Evolutionary conservation across 2,329 filamentous ascomycete genomes (phyloP), one percentile per base, ranked within the genome.

Genomic region (Trichoderma sp.): DNA sequence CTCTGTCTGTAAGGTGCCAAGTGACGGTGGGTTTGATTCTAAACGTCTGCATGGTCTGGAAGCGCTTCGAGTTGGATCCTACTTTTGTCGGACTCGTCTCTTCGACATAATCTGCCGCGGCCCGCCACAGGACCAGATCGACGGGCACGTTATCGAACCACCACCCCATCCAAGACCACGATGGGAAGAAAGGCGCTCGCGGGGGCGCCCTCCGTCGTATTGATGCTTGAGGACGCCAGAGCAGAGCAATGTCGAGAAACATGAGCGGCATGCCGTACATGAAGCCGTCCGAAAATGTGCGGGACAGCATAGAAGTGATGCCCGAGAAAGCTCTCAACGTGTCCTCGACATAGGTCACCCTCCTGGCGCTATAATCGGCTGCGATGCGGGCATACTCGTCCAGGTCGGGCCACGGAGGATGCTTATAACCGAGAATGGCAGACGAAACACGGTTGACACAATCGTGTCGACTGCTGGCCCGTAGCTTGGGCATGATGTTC

Each of bases 111-210:
- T 81, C 79, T 9, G 77, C 77, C 1, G 78, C 76, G 0, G 78
- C 78, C 55, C 75, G 75, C 79, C 79, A 81, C 12, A 81, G 71
- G 6, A 71, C 73, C 64, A 81, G 67, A 61, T 81, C 79, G 15
- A 78, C 77, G 6, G 79, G 74, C 15, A 80, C 73, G 30, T 76
- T 78, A 64, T 81, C 79, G 63, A 79, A 80, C 75, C 78, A 80
- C 79, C 79, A 81, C 24, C 79, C 79, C 75, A 81, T 78, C 79
- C 79, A 81, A 34, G 78, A 79, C 79, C 79, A 81, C 4, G 78
- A 79, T 0, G 79, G 79, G 6, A 81, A 71, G 60, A 78, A 78
- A 2, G 78, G 74, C 12, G 77, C 72, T 0, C 74, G 73, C 3
- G 76, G 71, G 7, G 78, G 69, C 7, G 75, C 75, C 24, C 79